Conservation (phyloP, 495 filamentous ascomycete genomes). For the Aspergillus olivimuriae region DNA sequence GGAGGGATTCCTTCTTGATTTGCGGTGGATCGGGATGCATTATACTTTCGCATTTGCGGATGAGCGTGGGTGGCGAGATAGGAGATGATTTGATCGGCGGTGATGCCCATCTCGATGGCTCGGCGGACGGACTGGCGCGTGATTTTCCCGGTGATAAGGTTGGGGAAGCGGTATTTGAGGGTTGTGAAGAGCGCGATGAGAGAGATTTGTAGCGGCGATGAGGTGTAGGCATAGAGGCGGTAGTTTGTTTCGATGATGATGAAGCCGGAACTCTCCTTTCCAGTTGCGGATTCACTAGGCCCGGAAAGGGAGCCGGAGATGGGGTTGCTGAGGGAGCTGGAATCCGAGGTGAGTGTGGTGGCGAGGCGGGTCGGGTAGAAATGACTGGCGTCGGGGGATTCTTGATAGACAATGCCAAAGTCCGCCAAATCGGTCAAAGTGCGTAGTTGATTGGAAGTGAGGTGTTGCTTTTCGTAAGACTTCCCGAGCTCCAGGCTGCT, state of each 20-base stretch:
- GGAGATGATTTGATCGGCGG: constrained; percentile 84
- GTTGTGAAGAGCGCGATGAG: constrained; percentile 86
- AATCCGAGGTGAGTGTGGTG: constrained; percentile 87
- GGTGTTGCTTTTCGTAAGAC: constrained; percentile 72
- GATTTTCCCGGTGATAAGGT: constrained; percentile 83
- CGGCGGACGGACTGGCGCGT: constrained; percentile 78
- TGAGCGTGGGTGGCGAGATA: constrained; percentile 88
- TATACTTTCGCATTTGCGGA: constrained; percentile 74
- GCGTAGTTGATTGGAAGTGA: constrained; percentile 72
- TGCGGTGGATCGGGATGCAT: constrained; percentile 38
- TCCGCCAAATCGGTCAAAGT: constrained; percentile 83
- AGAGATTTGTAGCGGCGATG: constrained; percentile 85
- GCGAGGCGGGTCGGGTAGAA: constrained; percentile 95
- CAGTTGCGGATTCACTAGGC: constrained; percentile 26
- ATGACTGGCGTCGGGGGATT: constrained; percentile 47
- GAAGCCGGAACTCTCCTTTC: constrained; percentile 60
- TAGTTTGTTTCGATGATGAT: constrained; percentile 99
- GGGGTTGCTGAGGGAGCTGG: constrained; percentile 47
- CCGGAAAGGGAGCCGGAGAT: constrained; percentile 29
- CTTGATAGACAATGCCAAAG: constrained; percentile 84
- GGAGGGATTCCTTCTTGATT: constrained; percentile 29
- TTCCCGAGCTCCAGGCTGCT: constrained; percentile 86
- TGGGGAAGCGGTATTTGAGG: constrained; percentile 81
- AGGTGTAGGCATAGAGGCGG: constrained; percentile 93
- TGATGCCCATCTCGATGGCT: constrained; percentile 87